Percentiles rank a stretch among this genome's conserved stretches.
These are phyloP conservation scores for Hermanozyma aechmeae DNA, from an alignment of 805 yeast genomes.

Conservation along the genomic window DNA sequence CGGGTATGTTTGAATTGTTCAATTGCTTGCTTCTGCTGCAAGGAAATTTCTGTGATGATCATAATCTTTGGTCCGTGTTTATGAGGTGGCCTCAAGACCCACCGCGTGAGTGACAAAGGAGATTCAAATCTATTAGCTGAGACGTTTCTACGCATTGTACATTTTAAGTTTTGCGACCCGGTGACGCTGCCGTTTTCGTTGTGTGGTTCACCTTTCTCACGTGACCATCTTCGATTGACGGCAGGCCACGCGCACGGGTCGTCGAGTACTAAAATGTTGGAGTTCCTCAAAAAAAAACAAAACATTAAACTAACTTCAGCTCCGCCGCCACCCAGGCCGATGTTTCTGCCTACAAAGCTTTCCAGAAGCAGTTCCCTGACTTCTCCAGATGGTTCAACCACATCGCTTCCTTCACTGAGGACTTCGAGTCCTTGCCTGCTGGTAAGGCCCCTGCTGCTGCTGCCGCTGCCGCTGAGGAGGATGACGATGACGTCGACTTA, in stretches of 20 bases:
- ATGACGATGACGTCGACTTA: constrained; percentile 87
- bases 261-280: not conserved
- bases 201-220: too few relatives aligned
- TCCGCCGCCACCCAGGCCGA: constrained; percentile 92
- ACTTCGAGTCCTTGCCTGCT: constrained; percentile 76
- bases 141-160: too few relatives aligned
- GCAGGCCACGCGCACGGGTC: not conserved
- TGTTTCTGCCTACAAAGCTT: constrained; percentile 88
- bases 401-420: constrained; percentile 87
- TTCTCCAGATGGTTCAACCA: constrained; percentile 98
- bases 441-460: constrained; percentile 52
- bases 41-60: constrained; percentile 48
- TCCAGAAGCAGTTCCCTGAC: constrained; percentile 84
- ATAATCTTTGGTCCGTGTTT: constrained; percentile 88
- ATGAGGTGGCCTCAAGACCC: constrained; percentile 95
- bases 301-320: constrained; percentile 41
- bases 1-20: constrained; percentile 82
- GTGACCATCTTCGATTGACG: too few relatives aligned
- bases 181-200: too few relatives aligned
- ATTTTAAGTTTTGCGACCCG: too few relatives aligned
- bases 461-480: constrained; percentile 47
- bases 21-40: too few relatives aligned
- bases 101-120: constrained; percentile 79
- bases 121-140: constrained; percentile 18
- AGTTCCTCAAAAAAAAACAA: too few relatives aligned